Conservation (phyloP, 305 asterid species). For the Solanum hybrid region DNA sequence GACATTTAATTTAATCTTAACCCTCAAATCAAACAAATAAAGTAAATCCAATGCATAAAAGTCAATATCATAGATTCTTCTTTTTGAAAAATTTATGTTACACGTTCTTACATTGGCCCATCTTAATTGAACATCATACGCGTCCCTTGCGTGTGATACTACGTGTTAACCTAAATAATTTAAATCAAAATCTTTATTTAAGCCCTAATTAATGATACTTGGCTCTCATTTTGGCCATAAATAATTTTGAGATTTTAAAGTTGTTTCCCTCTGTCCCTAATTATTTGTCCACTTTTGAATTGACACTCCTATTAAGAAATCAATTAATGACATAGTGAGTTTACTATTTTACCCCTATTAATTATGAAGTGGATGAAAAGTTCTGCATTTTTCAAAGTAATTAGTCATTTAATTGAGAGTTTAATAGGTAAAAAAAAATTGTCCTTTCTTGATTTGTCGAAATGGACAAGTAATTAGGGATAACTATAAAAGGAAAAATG, state of each 20-base stretch:
- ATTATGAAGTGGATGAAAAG: too few species aligned
- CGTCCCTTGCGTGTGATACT: background rate
- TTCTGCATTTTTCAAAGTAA: too few species aligned
- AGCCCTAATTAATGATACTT: background rate
- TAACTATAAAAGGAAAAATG: too few species aligned
- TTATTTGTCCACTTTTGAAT: too few species aligned
- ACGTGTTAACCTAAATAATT: background rate
- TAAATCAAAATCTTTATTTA: background rate
- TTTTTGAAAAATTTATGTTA: background rate
- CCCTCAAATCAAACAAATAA: background rate
- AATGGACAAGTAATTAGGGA: too few species aligned
- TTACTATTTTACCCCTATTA: too few species aligned
- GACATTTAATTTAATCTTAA: background rate
- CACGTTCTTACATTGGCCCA: constrained; percentile 1
- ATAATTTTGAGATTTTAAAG: background rate
- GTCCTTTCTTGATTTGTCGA: too few species aligned
- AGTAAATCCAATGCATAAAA: background rate
- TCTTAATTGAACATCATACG: background rate
- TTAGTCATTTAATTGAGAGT: too few species aligned
- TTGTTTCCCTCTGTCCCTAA: too few species aligned
- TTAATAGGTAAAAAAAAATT: too few species aligned
- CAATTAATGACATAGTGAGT: too few species aligned
- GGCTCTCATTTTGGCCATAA: background rate
- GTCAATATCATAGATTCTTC: background rate
- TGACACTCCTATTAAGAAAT: too few species aligned